phyloP scores from a whole-genome alignment of 441 rosid genomes.

The Jatropha podagrica region DNA sequence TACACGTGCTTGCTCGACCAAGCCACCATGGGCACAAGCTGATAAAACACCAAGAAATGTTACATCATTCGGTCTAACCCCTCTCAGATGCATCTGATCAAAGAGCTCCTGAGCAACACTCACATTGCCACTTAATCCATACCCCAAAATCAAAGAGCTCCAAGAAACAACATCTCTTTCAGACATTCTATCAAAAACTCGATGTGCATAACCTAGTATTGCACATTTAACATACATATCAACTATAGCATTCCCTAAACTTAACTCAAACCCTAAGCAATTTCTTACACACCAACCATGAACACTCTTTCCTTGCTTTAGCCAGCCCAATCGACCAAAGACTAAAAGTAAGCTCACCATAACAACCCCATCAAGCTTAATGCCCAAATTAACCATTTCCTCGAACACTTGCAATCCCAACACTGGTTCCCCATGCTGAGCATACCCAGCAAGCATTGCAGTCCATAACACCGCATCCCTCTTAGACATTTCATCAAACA shows the following conservation, averaged over 20 bases:
- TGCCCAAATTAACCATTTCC: slow-evolving; percentile 38
- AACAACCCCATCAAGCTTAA: slow-evolving; percentile 53
- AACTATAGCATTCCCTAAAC: slow-evolving; percentile 49
- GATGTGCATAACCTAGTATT: slow-evolving; percentile 32
- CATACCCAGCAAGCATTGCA: slow-evolving; percentile 59
- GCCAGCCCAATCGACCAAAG: slow-evolving; percentile 51
- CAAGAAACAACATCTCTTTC: slow-evolving; percentile 56
- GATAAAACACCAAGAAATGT: slow-evolving; percentile 67
- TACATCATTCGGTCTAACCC: slow-evolving; percentile 52
- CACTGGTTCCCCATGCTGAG: slow-evolving; percentile 46
- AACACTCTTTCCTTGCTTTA: slow-evolving; percentile 53
- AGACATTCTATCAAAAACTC: slow-evolving; percentile 39
- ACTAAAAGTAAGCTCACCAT: slow-evolving; percentile 60
- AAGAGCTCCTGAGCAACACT: slow-evolving; percentile 38
- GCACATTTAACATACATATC: slow-evolving; percentile 60
- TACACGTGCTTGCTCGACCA: slow-evolving; percentile 41
- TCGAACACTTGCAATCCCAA: slow-evolving; percentile 43
- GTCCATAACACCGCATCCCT: slow-evolving; percentile 62
- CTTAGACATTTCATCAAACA: slow-evolving; percentile 54
- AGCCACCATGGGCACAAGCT: slow-evolving; percentile 61
- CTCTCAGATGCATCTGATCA: slow-evolving; percentile 35
- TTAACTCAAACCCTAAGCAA: slow-evolving; percentile 40
- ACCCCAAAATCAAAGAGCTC: slow-evolving; percentile 63
- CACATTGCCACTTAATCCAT: slow-evolving; percentile 49
- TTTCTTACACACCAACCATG: slow-evolving; percentile 64